Conservation (phyloP, 2,329 filamentous ascomycete species). For the Penicillium expansum region DNA sequence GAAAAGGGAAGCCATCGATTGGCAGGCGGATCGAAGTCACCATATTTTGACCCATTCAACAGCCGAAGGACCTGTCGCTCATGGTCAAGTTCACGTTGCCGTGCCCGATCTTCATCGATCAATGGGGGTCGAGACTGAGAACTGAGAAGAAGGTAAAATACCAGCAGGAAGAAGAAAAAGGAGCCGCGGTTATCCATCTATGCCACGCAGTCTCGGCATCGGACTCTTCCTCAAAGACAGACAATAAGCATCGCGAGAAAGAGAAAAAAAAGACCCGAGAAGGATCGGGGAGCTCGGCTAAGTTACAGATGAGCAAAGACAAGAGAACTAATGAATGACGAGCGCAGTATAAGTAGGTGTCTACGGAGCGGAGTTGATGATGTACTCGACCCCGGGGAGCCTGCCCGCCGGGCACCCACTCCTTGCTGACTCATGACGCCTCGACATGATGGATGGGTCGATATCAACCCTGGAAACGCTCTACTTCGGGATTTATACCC, state of each 20-base stretch:
- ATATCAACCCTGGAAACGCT: conserved; percentile 7
- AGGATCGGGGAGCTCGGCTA: conserved; percentile 1
- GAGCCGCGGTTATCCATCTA: conserved; percentile 50
- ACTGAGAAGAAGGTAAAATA: conserved; percentile 54
- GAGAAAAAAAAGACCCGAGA: background rate
- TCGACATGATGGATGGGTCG: conserved; percentile 4
- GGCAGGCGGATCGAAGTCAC: conserved; percentile 48
- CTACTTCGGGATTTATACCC: conserved; percentile 6
- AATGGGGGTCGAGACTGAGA: conserved; percentile 45
- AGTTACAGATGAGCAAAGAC: conserved; percentile 3
- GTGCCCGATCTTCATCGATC: conserved; percentile 43
- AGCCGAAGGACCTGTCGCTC: conserved; percentile 52
- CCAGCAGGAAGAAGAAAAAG: conserved; percentile 50
- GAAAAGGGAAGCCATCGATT: conserved; percentile 66
- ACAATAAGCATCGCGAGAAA: conserved; percentile 28
- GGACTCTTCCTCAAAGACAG: conserved; percentile 21
- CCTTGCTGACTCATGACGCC: conserved; percentile 19
- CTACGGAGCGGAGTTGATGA: conserved; percentile 21
- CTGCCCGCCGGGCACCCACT: conserved; percentile 16
- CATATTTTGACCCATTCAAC: conserved; percentile 52
- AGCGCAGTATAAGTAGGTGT: conserved; percentile 15
- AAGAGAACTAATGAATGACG: conserved; percentile 24
- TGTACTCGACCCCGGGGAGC: conserved; percentile 24
- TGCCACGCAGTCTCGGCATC: conserved; percentile 28
- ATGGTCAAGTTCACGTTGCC: conserved; percentile 50